Evolutionary conservation across 108 stramenopile species (phyloP).

Genomic region (Cyclotella atomus): DNA sequence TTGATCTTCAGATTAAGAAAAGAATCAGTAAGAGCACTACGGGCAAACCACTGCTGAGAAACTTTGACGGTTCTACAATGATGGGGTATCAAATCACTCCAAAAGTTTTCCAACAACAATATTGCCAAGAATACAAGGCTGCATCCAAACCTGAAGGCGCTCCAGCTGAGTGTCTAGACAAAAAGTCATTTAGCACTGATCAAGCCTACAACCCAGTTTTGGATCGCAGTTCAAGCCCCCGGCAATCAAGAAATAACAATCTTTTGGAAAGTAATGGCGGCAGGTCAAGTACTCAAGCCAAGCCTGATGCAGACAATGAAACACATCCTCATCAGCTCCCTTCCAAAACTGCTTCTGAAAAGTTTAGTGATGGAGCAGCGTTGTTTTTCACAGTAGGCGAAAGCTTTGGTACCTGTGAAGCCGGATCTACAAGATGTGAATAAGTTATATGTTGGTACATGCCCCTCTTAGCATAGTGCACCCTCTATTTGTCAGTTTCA

Average conservation of each 20-base stretch:
- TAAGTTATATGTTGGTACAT: neutral
- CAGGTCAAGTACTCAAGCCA: neutral
- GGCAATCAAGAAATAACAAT: neutral
- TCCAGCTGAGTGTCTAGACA: neutral
- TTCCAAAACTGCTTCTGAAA: neutral
- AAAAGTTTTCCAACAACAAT: slow-evolving; percentile 27
- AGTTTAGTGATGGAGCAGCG: neutral
- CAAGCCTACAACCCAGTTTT: slow-evolving; percentile 1
- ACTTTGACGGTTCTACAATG: slow-evolving; percentile 84
- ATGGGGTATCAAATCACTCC: slow-evolving; percentile 58
- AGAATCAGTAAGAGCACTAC: slow-evolving; percentile 50
- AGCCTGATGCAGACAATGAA: neutral
- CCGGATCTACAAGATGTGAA: neutral
- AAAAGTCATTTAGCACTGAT: neutral
- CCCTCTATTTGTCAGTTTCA: slow-evolving; percentile 5
- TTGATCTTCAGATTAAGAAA: slow-evolving; percentile 60
- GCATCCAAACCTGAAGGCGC: too few species aligned
- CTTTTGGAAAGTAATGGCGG: neutral
- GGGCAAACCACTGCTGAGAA: slow-evolving; percentile 51
- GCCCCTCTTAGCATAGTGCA: neutral
- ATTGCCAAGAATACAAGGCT: too few species aligned
- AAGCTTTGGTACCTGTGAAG: neutral
- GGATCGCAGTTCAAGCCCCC: neutral
- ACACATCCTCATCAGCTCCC: neutral
- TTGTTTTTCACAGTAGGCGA: neutral